Evolutionary conservation across 1,284 basidiomycete genomes (phyloP), one percentile per base, ranked within the genome.

Genomic region (Psilocybe mexicana): DNA sequence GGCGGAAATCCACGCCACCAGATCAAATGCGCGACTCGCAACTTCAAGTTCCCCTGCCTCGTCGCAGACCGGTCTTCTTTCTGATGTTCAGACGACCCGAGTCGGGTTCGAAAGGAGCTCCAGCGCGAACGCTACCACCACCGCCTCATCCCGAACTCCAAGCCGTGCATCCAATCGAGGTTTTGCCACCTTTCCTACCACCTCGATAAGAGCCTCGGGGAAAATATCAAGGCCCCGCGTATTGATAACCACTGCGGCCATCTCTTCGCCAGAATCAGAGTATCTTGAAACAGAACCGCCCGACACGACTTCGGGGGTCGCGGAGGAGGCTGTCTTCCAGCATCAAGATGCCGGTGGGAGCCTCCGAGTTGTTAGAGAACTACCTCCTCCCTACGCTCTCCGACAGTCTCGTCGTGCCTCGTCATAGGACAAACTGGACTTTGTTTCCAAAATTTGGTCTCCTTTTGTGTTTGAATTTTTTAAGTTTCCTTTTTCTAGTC

Each of bases 351-450:
- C 47, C 2, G 69, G 63, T 18, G 18, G 18, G 18, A 18, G 18
- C 18, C 18, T 18, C 18, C 18, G 18, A 18, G 45, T 56, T 6
- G 65, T 67, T 25, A 59, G 62, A 23, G 71, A 71, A 48, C 58
- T 69, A 18, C 71, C 71, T 12, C 71, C 71, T 18, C 71, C 71
- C 0, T 73, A 73, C 48, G 62, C 61, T 24, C 26, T 46, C 7
- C 52, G 52, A 33, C 40, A 40, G 2, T 43, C 57, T 14, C 36
- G 45, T 12, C 45, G 45, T 6, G 8, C 38, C n/a, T 58, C 57
- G 24, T 58, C 57, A 10, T 58, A 43, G 30, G 33, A 40, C 30
- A 33, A 33, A 33, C 24, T 18, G 25, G 33, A 23, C 25, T 40
- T 30, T 42, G 4, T 46, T 25, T 33, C 3, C 3, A 36, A 18